phyloP scores from a whole-genome alignment of 2,329 filamentous ascomycete genomes.

The Nothomitra cinnamomea region DNA sequence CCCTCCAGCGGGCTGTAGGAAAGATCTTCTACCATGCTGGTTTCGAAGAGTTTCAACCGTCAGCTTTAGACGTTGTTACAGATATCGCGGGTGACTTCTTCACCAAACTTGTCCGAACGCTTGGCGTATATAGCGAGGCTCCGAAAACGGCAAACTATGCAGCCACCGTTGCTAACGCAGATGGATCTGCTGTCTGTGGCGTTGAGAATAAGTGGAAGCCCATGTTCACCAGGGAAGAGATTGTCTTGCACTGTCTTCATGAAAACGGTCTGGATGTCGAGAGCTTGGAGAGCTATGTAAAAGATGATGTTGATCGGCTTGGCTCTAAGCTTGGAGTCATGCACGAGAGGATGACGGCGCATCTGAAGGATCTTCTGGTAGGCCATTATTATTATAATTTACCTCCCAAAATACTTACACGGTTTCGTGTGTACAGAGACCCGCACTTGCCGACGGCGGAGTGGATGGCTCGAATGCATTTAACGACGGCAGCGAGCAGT shows the following conservation, averaged over 20 bases:
- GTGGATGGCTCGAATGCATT: constrained; percentile 80
- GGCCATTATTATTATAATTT: constrained; percentile 10
- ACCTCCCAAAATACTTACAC: background rate
- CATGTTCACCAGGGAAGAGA: constrained; percentile 68
- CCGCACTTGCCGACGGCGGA: constrained; percentile 65
- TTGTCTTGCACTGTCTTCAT: constrained; percentile 68
- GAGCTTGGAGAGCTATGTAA: constrained; percentile 67
- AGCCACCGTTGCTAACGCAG: constrained; percentile 13
- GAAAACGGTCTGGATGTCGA: constrained; percentile 74
- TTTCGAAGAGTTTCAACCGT: constrained; percentile 93
- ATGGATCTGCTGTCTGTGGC: background rate
- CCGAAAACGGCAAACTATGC: constrained; percentile 39
- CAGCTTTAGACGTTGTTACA: constrained; percentile 76
- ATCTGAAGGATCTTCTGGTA: constrained; percentile 74
- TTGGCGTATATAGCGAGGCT: constrained; percentile 68
- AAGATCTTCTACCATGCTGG: constrained; percentile 94
- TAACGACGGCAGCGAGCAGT: constrained; percentile 93
- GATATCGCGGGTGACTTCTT: constrained; percentile 86
- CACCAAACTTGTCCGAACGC: constrained; percentile 59
- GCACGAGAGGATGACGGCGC: constrained; percentile 86
- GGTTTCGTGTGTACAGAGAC: constrained; percentile 32
- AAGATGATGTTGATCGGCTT: constrained; percentile 82
- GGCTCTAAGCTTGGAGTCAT: constrained; percentile 62
- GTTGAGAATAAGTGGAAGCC: constrained; percentile 34
- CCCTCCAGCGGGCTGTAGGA: constrained; percentile 76